Conservation (phyloP, 129 eudicot species). For the Centaurea solstitialis region DNA sequence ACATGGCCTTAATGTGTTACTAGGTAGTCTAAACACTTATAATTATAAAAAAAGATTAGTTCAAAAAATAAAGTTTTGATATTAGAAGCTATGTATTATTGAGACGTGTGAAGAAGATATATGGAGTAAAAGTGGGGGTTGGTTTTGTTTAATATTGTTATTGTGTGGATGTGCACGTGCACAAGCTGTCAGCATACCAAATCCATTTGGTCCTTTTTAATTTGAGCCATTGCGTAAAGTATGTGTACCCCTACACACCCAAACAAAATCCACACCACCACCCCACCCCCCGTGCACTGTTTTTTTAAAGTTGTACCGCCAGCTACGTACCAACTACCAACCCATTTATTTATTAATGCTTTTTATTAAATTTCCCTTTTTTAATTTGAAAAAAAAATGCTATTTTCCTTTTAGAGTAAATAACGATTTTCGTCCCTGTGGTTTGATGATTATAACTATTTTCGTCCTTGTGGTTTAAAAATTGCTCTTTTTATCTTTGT, state of each 20-base stretch:
- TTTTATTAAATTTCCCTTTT: background rate
- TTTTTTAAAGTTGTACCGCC: background rate
- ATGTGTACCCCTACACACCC: constrained; percentile 17
- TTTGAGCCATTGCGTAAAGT: constrained; percentile 21
- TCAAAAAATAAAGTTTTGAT: too few species aligned
- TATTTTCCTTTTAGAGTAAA: too few species aligned
- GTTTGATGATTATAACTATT: too few species aligned
- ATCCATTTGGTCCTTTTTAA: constrained; percentile 1
- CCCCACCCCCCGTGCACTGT: constrained; percentile 24
- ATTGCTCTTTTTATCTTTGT: too few species aligned
- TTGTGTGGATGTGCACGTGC: constrained; percentile 23
- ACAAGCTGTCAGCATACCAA: constrained; percentile 11
- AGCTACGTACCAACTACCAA: constrained; percentile 16
- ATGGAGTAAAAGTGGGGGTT: background rate
- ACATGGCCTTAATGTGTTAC: too few species aligned
- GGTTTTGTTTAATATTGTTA: background rate
- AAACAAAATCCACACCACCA: constrained; percentile 1
- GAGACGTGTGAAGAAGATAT: too few species aligned
- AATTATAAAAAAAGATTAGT: too few species aligned
- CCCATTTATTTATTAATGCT: background rate
- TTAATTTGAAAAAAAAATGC: too few species aligned
- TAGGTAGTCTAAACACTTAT: too few species aligned
- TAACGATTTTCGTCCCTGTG: too few species aligned
- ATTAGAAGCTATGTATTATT: too few species aligned
- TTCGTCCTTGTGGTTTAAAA: too few species aligned